These are phyloP conservation scores for Asterophora lycoperdoides DNA, from an alignment of 768 basidiomycete genomes.

Conservation along the genomic window DNA sequence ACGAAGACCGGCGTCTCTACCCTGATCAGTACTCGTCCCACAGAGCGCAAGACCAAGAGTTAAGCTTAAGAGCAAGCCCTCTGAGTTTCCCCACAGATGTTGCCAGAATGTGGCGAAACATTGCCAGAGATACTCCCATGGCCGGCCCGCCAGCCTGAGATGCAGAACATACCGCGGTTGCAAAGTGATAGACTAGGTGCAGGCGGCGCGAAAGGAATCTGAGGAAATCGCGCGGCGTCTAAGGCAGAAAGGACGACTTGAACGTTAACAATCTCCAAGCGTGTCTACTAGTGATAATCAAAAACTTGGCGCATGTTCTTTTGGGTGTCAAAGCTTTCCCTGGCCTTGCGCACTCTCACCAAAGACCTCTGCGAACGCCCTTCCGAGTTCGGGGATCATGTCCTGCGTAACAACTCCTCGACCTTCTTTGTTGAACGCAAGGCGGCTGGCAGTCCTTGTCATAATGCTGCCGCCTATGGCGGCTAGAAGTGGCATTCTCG, in stretches of 20 bases:
- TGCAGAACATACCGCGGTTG: background rate
- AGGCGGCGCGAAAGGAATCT: background rate
- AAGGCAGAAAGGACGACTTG: background rate
- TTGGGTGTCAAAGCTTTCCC: constrained; percentile 18
- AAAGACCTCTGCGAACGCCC: constrained; percentile 72
- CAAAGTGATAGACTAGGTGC: background rate
- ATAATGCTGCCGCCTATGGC: constrained; percentile 85
- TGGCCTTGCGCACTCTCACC: constrained; percentile 43
- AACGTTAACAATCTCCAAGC: no score
- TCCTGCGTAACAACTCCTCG: constrained; percentile 82
- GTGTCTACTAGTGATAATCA: no score
- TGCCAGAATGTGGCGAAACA: no score
- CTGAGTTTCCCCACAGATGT: background rate
- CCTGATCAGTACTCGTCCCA: constrained; percentile 3
- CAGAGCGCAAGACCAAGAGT: constrained; percentile 9
- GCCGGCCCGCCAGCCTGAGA: no score
- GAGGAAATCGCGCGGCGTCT: background rate
- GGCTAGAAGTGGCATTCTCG: constrained; percentile 76
- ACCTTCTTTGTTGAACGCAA: constrained; percentile 72
- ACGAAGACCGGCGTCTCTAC: no score
- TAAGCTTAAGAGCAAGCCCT: constrained; percentile 6
- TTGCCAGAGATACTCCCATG: no score
- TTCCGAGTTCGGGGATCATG: constrained; percentile 61
- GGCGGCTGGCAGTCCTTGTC: constrained; percentile 76
- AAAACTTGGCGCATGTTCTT: no score